These are phyloP conservation scores for Syzygium malaccense DNA, from an alignment of 441 rosid species.

Conservation along the genomic window DNA sequence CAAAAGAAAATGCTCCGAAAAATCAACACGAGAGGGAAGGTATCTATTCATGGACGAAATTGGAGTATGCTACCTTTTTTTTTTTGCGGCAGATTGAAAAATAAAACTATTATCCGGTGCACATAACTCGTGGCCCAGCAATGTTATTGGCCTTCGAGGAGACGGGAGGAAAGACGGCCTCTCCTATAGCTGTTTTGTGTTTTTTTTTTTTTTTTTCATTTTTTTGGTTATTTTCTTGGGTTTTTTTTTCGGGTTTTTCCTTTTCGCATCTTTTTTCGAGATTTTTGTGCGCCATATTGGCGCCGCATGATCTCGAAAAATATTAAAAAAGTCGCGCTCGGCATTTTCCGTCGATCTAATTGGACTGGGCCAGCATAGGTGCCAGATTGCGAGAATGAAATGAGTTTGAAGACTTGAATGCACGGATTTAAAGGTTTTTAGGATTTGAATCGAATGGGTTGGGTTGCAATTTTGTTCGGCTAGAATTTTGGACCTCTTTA, in stretches of 20 bases:
- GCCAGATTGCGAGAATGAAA: background rate
- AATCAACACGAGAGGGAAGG: background rate
- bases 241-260: too few species aligned
- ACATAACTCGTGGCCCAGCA: background rate
- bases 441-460: background rate
- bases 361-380: background rate
- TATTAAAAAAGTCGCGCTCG: background rate
- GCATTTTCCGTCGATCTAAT: background rate
- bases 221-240: too few species aligned
- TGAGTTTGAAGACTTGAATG: background rate
- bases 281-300: background rate
- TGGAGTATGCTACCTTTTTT: background rate
- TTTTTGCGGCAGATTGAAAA: background rate
- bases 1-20: background rate
- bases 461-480: background rate
- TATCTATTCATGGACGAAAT: background rate
- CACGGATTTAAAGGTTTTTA: background rate
- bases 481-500: background rate
- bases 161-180: background rate
- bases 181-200: background rate
- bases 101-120: background rate
- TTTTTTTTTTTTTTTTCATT: accelerated
- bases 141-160: background rate
- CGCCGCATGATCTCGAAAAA: background rate
- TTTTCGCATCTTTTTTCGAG: background rate